Percentiles rank a stretch among this genome's conserved stretches.
Evolutionary conservation across 1,139 yeast genomes (phyloP).

Genomic region (Yamadazyma dushanensis): DNA sequence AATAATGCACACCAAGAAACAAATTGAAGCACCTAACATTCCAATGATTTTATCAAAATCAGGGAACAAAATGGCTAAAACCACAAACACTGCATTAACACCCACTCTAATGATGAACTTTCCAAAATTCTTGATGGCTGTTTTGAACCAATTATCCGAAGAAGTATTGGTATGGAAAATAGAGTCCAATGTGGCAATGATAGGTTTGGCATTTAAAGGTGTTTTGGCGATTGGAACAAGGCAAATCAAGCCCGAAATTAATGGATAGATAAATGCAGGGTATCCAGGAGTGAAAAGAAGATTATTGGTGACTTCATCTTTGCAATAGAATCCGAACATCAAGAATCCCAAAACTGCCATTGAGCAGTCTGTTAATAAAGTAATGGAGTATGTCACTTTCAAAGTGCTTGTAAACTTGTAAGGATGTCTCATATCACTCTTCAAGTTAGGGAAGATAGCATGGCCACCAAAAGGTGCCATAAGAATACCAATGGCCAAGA

Average conservation of each 20-base stretch:
- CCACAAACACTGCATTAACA: conserved; percentile 52
- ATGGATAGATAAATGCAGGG: conserved; percentile 62
- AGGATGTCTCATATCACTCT: conserved; percentile 59
- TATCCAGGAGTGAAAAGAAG: conserved; percentile 70
- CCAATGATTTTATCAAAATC: conserved; percentile 60
- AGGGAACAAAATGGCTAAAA: conserved; percentile 54
- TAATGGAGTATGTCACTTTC: conserved; percentile 54
- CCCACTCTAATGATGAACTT: conserved; percentile 36
- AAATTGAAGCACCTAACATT: conserved; percentile 56
- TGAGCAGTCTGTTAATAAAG: conserved; percentile 66
- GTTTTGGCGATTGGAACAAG: conserved; percentile 84
- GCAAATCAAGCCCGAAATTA: conserved; percentile 72
- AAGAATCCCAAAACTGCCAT: conserved; percentile 82
- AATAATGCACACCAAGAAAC: conserved; percentile 56
- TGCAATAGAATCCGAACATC: conserved; percentile 79
- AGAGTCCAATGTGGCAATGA: conserved; percentile 61
- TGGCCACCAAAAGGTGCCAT: conserved; percentile 68
- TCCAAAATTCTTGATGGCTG: conserved; percentile 14
- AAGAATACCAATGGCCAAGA: conserved; percentile 54
- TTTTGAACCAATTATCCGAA: conserved; percentile 14
- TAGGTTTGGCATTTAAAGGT: conserved; percentile 86
- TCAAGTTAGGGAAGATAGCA: conserved; percentile 59
- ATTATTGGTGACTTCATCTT: conserved; percentile 82
- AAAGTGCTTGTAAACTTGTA: conserved; percentile 42
- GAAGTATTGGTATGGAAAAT: conserved; percentile 23